phyloP scores from a whole-genome alignment of 2,329 filamentous ascomycete genomes.

The Aspergillus tubingensis region DNA sequence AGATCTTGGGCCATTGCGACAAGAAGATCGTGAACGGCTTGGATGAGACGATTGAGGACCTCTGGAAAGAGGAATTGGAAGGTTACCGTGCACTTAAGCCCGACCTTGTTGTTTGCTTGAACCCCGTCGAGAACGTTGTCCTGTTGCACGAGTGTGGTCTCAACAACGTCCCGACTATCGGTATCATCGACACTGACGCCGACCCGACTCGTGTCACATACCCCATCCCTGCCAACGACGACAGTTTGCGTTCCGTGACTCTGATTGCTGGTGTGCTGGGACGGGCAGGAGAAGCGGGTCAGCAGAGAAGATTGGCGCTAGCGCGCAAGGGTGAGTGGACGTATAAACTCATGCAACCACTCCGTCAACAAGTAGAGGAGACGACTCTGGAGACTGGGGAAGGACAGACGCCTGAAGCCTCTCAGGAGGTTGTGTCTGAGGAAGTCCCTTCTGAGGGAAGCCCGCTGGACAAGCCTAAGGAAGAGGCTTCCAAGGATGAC shows the following conservation, averaged over 20 bases:
- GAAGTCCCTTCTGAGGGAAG: background rate
- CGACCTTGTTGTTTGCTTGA: constrained; percentile 88
- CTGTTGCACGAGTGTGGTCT: constrained; percentile 87
- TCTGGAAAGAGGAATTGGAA: constrained; percentile 66
- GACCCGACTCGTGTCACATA: constrained; percentile 96
- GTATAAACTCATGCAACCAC: constrained; percentile 44
- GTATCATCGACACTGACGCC: constrained; percentile 88
- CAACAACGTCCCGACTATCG: constrained; percentile 89
- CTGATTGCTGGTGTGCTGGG: constrained; percentile 85
- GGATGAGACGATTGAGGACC: constrained; percentile 61
- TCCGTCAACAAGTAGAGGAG: background rate
- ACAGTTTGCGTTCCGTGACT: constrained; percentile 81
- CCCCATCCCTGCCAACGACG: constrained; percentile 93
- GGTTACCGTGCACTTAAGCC: constrained; percentile 71
- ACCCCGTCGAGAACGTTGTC: constrained; percentile 88
- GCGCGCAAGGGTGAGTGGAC: constrained; percentile 65
- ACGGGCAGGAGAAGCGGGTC: constrained; percentile 77
- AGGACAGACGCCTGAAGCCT: background rate
- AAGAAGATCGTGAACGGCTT: constrained; percentile 75
- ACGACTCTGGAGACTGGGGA: background rate
- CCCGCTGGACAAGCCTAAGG: background rate
- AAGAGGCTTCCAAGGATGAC: background rate
- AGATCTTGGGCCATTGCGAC: constrained; percentile 72
- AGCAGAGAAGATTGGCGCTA: constrained; percentile 64
- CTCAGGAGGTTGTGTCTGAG: background rate